A percentile compares a stretch with the other conserved stretches of the same genome.
phyloP scores from a whole-genome alignment of 2,329 filamentous ascomycete genomes.

The Penicillium sp. region DNA sequence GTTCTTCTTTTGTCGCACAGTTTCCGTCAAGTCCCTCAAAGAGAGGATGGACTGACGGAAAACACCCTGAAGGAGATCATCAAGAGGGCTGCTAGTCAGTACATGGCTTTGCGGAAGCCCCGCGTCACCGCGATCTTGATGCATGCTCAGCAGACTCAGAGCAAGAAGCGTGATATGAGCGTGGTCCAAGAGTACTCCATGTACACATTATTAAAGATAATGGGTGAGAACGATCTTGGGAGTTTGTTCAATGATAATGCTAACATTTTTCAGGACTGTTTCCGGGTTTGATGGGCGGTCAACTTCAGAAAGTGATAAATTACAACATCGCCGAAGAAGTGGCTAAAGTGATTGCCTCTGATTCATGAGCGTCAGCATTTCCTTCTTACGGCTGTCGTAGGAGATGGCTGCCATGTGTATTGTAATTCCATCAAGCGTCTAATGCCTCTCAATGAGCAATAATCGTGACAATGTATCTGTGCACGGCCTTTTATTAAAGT shows the following conservation, averaged over 20 bases:
- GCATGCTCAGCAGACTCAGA: conserved; percentile 41
- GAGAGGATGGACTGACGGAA: conserved; percentile 3
- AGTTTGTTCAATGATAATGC: background rate
- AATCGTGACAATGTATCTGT: background rate
- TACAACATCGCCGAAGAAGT: conserved; percentile 29
- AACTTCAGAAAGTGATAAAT: conserved; percentile 16
- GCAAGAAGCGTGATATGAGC: conserved; percentile 43
- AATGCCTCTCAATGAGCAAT: background rate
- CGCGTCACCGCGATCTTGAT: conserved; percentile 43
- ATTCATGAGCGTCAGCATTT: background rate
- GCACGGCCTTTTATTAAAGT: background rate
- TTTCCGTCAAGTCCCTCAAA: conserved; percentile 21
- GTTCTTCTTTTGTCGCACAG: conserved; percentile 49
- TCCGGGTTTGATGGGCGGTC: conserved; percentile 25
- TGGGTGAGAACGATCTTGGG: conserved; percentile 33
- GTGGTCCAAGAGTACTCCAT: conserved; percentile 46
- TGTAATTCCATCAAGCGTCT: background rate
- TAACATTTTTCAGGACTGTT: conserved; percentile 33
- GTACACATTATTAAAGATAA: conserved; percentile 47
- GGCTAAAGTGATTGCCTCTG: conserved; percentile 6
- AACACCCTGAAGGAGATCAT: conserved; percentile 31
- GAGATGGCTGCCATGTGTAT: background rate
- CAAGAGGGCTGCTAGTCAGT: conserved; percentile 38
- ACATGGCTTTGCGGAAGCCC: conserved; percentile 44
- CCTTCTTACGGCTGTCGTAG: too few species aligned